phyloP scores from a whole-genome alignment of 306 rosid genomes.

The Ceratonia siliqua region DNA sequence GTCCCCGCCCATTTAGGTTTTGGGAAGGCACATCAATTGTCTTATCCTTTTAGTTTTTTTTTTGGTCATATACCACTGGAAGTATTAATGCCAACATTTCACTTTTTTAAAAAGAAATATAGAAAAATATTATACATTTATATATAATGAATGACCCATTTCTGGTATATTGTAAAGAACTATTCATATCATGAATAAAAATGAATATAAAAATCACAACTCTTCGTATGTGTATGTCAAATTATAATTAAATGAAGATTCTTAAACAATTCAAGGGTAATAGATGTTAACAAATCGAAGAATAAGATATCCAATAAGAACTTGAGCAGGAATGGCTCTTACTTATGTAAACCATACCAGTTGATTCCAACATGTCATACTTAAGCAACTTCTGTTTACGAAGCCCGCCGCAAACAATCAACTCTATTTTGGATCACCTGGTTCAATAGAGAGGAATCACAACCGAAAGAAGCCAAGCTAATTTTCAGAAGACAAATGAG shows the following conservation, averaged over 20 bases:
- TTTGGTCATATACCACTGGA: not conserved
- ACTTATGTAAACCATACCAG: slow-evolving; percentile 63
- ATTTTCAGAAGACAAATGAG: too few relatives aligned
- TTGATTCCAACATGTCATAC: slow-evolving; percentile 63
- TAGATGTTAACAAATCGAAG: not conserved
- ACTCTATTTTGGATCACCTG: too few relatives aligned
- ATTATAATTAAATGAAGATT: not conserved
- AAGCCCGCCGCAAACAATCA: too few relatives aligned
- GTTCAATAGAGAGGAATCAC: too few relatives aligned
- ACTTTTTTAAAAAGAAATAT: not conserved
- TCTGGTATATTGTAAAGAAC: not conserved
- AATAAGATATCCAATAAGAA: slow-evolving; percentile 62
- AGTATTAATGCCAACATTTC: not conserved
- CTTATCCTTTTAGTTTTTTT: not conserved
- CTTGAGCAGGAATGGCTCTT: slow-evolving; percentile 58
- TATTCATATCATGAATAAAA: not conserved
- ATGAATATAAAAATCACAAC: not conserved
- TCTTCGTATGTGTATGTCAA: not conserved
- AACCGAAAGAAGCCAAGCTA: too few relatives aligned
- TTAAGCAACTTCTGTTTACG: slow-evolving; percentile 1
- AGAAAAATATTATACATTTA: too few relatives aligned
- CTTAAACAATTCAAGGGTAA: slow-evolving; percentile 21
- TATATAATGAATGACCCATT: slow-evolving; percentile 18
- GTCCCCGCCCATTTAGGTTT: not conserved
- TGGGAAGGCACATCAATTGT: not conserved